A percentile compares a stretch with the other conserved stretches of the same genome.
phyloP scores from a whole-genome alignment of 169 alveolate species.

The Cystoisospora suis region DNA sequence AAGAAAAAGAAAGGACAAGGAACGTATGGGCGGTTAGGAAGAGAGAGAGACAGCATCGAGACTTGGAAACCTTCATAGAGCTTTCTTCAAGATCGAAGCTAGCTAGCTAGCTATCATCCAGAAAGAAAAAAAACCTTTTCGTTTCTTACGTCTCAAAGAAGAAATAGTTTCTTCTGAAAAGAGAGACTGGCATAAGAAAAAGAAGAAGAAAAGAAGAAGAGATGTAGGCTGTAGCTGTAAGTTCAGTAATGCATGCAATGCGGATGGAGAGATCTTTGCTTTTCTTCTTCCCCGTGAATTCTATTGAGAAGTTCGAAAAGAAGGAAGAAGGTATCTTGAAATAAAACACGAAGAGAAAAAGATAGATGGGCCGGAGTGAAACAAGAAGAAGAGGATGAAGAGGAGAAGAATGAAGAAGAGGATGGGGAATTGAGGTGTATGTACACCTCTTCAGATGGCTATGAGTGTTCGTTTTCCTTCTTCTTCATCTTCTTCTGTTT shows the following conservation, averaged over 20 bases:
- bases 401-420: not conserved
- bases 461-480: not conserved
- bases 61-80: not conserved
- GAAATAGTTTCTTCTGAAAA: not conserved
- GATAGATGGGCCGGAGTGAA: not conserved
- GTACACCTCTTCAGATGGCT: not conserved
- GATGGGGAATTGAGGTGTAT: not conserved
- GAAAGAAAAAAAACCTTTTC: not conserved
- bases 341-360: too few relatives aligned
- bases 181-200: constrained; percentile 15
- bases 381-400: not conserved
- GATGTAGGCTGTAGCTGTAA: too few relatives aligned
- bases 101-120: not conserved
- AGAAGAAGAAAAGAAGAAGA: too few relatives aligned
- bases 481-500: not conserved
- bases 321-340: too few relatives aligned
- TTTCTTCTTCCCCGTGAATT: too few relatives aligned
- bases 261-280: too few relatives aligned
- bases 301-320: too few relatives aligned
- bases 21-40: not conserved
- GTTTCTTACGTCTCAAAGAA: not conserved
- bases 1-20: not conserved
- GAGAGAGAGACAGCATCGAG: not conserved
- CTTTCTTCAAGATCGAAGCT: not conserved
- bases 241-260: too few relatives aligned